A percentile compares a stretch with the other conserved stretches of the same genome.
Conservation (phyloP, 345 rosid genomes). For the Gossypium australe region DNA sequence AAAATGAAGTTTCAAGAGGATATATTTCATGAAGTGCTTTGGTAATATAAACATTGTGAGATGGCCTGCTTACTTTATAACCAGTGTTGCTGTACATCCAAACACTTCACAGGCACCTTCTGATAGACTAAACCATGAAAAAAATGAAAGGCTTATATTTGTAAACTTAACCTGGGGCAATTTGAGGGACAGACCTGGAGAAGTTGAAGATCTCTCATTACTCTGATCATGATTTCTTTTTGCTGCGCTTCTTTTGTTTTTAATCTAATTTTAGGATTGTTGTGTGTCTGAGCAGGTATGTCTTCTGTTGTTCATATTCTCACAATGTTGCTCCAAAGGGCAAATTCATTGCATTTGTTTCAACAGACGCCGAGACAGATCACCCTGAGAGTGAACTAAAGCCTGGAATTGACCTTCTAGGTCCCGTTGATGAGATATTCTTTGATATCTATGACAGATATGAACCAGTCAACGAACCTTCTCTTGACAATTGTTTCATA, state of each 20-base stretch:
- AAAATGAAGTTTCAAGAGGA: too few species aligned
- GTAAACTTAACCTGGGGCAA: not conserved
- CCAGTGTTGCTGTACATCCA: too few species aligned
- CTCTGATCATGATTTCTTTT: not conserved
- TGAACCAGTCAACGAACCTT: constrained; percentile 69
- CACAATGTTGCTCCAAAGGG: constrained; percentile 98
- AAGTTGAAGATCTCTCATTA: not conserved
- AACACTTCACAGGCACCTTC: too few species aligned
- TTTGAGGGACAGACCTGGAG: not conserved
- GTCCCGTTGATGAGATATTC: constrained; percentile 84
- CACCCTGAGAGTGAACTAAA: constrained; percentile 71
- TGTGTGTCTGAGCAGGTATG: constrained; percentile 26
- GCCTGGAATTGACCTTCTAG: constrained; percentile 83
- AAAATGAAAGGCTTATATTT: not conserved
- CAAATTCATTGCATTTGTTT: constrained; percentile 92
- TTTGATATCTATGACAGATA: constrained; percentile 71
- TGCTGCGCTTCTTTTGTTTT: not conserved
- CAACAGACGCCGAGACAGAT: constrained; percentile 90
- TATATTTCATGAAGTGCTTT: too few species aligned
- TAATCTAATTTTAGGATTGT: not conserved
- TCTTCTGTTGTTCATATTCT: constrained; percentile 90
- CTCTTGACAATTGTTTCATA: constrained; percentile 84
- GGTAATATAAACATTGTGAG: too few species aligned
- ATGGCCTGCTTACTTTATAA: too few species aligned
- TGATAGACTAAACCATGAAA: too few species aligned